Base-by-base conservation (phyloP, 2,329 filamentous ascomycete genomes). In the Fusarium sarcochroum region DNA sequence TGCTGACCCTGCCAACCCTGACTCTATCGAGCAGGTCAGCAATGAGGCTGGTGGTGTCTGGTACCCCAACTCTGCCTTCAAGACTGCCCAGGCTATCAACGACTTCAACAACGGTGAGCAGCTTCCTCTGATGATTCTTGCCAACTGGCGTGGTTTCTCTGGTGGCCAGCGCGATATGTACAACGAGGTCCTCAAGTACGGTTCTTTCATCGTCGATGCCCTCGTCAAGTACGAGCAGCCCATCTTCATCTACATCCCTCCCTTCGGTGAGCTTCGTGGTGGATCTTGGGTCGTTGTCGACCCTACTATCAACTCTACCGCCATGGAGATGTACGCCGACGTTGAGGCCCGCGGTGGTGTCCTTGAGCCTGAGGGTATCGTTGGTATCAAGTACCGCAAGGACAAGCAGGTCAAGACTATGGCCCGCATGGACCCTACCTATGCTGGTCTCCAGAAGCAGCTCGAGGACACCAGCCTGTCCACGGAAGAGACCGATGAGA, bases 141-240 rank as follows among this genome's bases (percentile, higher is more conserved):
- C 96, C 83, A 99, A 99, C 88, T 99, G 96, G 96, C 91, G 96
- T 90, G 96, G 96, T 86, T 99, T 99, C 93, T 99, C 96, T 73
- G 96, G 96, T 85, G 96, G 96, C 70, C 96, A 99, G 84, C 93
- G 95, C 74, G 96, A 99, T 83, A 99, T 99, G 96, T 99, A 97
- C 90, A 98, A 98, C 84, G 96, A 99, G 84, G 96, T 99, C 17
- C 90, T 99, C 82, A 99, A 99, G 87, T 99, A 99, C 77, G 96
- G 96, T 78, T 98, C 95, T 18, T 98, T 96, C 87, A 99, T 99
- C 77, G 96, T 99, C 73, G 96, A 99, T 77, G 95, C 95, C 56
- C 91, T 99, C 47, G 94, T 97, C 86, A 97, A 98, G 84, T 99
- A 93, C 78, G 93, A 99, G 86, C 96, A 99, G 86, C 96, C 96